These are phyloP conservation scores for Scutellaria minor DNA, from an alignment of 257 asterid species.

Conservation along the genomic window DNA sequence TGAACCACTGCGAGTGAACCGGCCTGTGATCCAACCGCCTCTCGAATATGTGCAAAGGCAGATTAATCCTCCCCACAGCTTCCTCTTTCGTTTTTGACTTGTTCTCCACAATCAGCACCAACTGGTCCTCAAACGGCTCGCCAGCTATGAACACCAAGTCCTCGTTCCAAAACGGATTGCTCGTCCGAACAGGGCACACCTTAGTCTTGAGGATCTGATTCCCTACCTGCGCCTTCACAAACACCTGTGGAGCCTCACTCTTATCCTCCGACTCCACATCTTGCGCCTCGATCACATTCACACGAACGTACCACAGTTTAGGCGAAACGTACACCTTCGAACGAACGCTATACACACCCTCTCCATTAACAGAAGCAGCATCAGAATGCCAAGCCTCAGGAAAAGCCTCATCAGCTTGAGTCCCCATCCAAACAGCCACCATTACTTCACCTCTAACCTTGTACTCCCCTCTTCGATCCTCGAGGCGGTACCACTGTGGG, in stretches of 20 bases:
- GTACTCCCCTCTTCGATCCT: constrained; percentile 45
- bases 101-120: constrained; percentile 36
- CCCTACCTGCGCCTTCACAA: constrained; percentile 39
- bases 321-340: constrained; percentile 86
- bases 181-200: not conserved
- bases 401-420: constrained; percentile 79
- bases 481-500: constrained; percentile 80
- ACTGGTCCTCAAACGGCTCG: constrained; percentile 44
- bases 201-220: constrained; percentile 35
- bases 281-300: constrained; percentile 72
- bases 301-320: constrained; percentile 69
- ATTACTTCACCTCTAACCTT: constrained; percentile 64
- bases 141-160: constrained; percentile 44
- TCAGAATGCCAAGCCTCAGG: constrained; percentile 76
- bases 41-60: constrained; percentile 52
- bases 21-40: constrained; percentile 64
- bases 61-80: constrained; percentile 49
- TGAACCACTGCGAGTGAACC: constrained; percentile 63
- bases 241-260: constrained; percentile 56
- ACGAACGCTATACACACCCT: constrained; percentile 59
- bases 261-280: constrained; percentile 61
- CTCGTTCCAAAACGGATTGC: constrained; percentile 44
- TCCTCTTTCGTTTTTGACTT: constrained; percentile 51
- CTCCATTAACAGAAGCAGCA: constrained; percentile 60
- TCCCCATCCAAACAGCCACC: constrained; percentile 84